Evolutionary conservation across 2,329 filamentous ascomycete genomes (phyloP), one percentile per base, ranked within the genome.

Genomic region (Fusarium decemcellulare): DNA sequence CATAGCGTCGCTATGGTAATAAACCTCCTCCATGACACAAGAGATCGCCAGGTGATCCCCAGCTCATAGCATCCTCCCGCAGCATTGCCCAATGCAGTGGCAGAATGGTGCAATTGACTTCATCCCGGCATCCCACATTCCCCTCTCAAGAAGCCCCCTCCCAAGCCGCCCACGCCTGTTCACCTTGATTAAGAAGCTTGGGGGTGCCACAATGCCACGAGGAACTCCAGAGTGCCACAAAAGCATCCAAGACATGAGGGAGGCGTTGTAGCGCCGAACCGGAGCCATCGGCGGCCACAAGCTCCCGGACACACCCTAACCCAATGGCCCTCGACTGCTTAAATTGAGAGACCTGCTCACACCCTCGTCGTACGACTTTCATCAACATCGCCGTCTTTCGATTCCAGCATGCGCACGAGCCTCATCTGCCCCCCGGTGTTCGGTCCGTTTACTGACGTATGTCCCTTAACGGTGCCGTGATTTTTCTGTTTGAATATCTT

Each of bases 351-450:
- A 39, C 18, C 47, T 62, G 44, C 44, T 47, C 52, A 48, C 36
- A 34, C 59, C 55, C 48, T 54, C 60, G 23, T 72, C 69, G 60
- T 70, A 74, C 72, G 65, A 73, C 67, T 51, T 42, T 37, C 34
- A 44, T 37, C 34, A 44, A 39, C 29, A 34, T 56, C 46, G 39
- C 42, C 57, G 63, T 69, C 62, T 69, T 65, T 56, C 67, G 61
- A 67, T 51, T 47, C 50, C 32, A 23, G 32, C 57, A 47, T 16
- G 39, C 32, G 32, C 57, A 60, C 40, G 14, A 48, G 30, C 61
- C 29, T 39, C 47, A 16, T 48, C 29, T 43, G 42, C 40, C 36
- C 47, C 27, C 34, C 32, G 40, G 23, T 44, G 15, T 15, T 68
- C 59, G 64, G 53, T 23, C 48, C 36, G 32, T 54, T 40, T 55